Percentiles rank a stretch among this genome's conserved stretches.
Evolutionary conservation across 164 flowering plant genomes (phyloP).

Genomic region (Magnolia kwangsiensis): DNA sequence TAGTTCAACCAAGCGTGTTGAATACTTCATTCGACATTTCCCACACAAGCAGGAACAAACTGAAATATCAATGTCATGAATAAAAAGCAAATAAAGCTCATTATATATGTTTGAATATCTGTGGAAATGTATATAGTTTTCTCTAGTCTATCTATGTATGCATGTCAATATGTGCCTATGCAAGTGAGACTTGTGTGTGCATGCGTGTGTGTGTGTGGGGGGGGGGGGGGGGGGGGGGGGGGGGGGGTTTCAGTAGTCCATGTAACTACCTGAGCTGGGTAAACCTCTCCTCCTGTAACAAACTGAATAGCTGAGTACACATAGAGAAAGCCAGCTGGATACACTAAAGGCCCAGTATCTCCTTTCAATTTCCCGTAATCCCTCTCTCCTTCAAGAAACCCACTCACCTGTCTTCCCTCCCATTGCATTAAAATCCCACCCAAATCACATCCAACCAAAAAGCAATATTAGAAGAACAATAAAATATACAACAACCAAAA

Average conservation of each 20-base stretch:
- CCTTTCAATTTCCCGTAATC: slow-evolving; percentile 81
- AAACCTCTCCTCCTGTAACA: slow-evolving; percentile 75
- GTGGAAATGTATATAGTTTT: too few species aligned
- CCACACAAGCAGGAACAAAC: too few species aligned
- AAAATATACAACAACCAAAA: neutral
- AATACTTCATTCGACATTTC: too few species aligned
- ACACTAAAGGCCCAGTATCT: slow-evolving; percentile 93
- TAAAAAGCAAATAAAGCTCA: too few species aligned
- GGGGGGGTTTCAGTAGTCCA: neutral
- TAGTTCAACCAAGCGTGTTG: too few species aligned
- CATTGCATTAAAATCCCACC: neutral
- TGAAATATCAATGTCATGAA: too few species aligned
- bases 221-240: neutral
- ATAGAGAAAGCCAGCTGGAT: slow-evolving; percentile 96
- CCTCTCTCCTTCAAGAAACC: slow-evolving; percentile 90
- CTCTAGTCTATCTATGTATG: too few species aligned
- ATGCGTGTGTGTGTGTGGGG: neutral
- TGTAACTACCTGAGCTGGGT: slow-evolving; percentile 75
- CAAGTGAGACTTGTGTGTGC: neutral
- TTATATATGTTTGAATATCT: too few species aligned
- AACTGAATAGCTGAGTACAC: slow-evolving; percentile 74
- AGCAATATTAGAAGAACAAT: neutral
- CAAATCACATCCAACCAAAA: slow-evolving; percentile 4
- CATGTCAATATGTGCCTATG: neutral
- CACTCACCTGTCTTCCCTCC: slow-evolving; percentile 50